These are phyloP conservation scores for Botrytis fragariae DNA, from an alignment of 2,329 filamentous ascomycete genomes.

Conservation along the genomic window DNA sequence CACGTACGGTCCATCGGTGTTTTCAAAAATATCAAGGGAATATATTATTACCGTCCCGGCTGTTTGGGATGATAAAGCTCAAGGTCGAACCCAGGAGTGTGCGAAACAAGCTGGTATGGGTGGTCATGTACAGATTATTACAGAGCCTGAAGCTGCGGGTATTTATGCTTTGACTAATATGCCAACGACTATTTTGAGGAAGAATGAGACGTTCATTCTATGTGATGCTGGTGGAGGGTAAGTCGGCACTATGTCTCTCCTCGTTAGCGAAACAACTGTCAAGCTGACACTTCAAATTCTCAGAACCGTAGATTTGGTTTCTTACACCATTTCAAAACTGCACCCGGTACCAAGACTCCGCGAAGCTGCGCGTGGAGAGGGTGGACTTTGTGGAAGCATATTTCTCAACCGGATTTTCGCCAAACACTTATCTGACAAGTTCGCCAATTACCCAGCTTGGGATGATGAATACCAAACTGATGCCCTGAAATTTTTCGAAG, in stretches of 20 bases:
- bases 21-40: background rate
- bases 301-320: conserved; percentile 3
- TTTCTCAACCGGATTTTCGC: conserved; percentile 14
- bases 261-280: background rate
- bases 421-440: background rate
- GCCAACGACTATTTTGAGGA: background rate
- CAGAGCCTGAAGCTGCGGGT: conserved; percentile 8
- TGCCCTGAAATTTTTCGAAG: conserved; percentile 1
- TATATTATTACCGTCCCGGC: conserved; percentile 15
- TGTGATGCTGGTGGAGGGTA: conserved; percentile 7
- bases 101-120: conserved; percentile 9
- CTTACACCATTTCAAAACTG: conserved; percentile 7
- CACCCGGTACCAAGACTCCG: background rate
- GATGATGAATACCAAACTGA: conserved; percentile 2
- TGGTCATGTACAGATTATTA: conserved; percentile 5
- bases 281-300: background rate
- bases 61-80: conserved; percentile 11
- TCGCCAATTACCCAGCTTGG: background rate
- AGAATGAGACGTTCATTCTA: conserved; percentile 3
- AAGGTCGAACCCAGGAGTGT: background rate
- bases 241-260: background rate
- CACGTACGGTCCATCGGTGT: background rate
- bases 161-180: conserved; percentile 1
- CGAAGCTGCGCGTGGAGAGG: background rate
- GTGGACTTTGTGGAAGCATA: conserved; percentile 10